phyloP scores from a whole-genome alignment of 805 yeast species.

The Brettanomyces bruxellensis region DNA sequence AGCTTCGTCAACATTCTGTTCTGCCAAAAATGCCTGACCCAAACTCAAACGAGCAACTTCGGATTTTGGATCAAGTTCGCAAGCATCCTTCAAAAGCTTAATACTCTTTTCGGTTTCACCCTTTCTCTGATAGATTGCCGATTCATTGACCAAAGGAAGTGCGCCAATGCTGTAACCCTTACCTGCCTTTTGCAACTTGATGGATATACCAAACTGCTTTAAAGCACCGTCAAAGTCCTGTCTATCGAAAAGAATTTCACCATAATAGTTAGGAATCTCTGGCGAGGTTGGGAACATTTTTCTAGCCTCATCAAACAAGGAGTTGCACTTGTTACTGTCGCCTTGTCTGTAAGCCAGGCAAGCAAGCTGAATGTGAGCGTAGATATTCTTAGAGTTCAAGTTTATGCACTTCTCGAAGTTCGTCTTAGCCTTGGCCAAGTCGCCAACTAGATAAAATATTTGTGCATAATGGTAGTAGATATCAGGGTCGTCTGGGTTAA shows the following conservation, averaged over 20 bases:
- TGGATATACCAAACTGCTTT: conserved; percentile 79
- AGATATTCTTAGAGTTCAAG: conserved; percentile 66
- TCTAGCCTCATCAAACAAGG: conserved; percentile 57
- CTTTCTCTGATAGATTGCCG: conserved; percentile 57
- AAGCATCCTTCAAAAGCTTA: conserved; percentile 61
- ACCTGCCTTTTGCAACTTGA: conserved; percentile 66
- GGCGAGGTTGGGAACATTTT: conserved; percentile 77
- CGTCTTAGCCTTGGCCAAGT: conserved; percentile 59
- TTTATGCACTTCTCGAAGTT: conserved; percentile 72
- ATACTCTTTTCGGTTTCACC: conserved; percentile 50
- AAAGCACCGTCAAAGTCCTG: conserved; percentile 65
- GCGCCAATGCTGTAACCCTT: conserved; percentile 75
- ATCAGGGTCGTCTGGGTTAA: conserved; percentile 69
- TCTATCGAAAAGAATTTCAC: conserved; percentile 83
- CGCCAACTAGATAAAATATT: conserved; percentile 72
- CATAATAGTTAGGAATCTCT: conserved; percentile 90
- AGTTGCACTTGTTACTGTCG: conserved; percentile 47
- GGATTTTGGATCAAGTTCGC: conserved; percentile 75
- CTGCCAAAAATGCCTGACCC: conserved; percentile 85
- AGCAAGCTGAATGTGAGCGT: conserved; percentile 85
- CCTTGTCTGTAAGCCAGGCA: conserved; percentile 83
- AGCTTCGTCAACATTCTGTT: conserved; percentile 76
- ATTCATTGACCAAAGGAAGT: conserved; percentile 83
- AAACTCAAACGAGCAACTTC: conserved; percentile 86
- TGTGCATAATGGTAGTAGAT: conserved; percentile 93